Base-by-base conservation (phyloP, 192 early-diverging fungal genomes). In the Tieghemiomyces parasiticus region DNA sequence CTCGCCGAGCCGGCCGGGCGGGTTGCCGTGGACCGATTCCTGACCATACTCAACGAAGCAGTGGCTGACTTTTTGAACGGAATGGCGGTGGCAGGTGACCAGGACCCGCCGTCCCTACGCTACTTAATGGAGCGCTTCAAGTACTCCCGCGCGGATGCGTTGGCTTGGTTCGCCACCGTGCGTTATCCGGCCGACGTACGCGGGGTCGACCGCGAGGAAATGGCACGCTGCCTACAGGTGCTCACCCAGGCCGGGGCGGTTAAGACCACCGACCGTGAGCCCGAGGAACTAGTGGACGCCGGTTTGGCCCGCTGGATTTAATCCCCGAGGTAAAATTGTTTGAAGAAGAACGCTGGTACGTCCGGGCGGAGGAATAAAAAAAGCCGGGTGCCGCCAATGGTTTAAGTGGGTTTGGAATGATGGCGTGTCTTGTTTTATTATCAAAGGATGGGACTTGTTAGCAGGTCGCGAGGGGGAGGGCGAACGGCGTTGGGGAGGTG, bases 111-210 rank as follows among this genome's bases (percentile, higher is more conserved):
- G 19, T 58, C 55, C 19, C 32, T 58, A 31, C n/a, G n/a, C 8
- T 58, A 35, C 55, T 38, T 58, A 34, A 58, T 58, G 55, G 55
- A 58, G 22, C 55, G 55, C 4, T 58, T 58, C 55, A 19, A 38
- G 22, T 58, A 58, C 32, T 58, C 55, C 55, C 34, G n/a, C 4
- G 35, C 16, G 4, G 55, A 58, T 20, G 55, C 55, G 9, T 34
- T 38, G 33, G 55, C 31, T 38, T 58, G 55, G 55, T 58, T 35
- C 55, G 35, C 34, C n/a, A 58, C 55, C n/a, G 55, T 58, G 19
- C 55, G 55, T n/a, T 58, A 58, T 35, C 55, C 55, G 3, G n/a
- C 30, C 6, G 33, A 58, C 35, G 55, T 58, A 2, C 30, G 55
- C 24, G 4, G n/a, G 28, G 35, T 58, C 3, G 26, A 30, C 10